Conservation (phyloP, 176 grass and related monocot genomes). For the Raddia guianensis region DNA sequence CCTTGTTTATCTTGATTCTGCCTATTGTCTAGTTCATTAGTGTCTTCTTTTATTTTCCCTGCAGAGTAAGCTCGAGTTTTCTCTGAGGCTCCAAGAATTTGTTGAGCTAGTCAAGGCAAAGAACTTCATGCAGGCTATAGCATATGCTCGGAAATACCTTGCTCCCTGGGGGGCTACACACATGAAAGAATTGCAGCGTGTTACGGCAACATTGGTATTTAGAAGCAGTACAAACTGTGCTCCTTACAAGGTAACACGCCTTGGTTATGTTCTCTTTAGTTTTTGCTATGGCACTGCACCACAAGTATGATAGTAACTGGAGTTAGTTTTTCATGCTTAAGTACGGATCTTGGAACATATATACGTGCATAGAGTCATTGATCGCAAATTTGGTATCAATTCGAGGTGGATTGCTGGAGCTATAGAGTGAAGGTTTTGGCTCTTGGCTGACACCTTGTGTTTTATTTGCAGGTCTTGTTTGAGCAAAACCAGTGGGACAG, state of each 20-base stretch:
- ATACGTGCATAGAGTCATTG: not conserved
- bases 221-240: constrained; percentile 71
- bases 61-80: constrained; percentile 98
- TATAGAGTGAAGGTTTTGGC: constrained; percentile 22
- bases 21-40: not conserved
- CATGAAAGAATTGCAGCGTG: constrained; percentile 91
- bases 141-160: constrained; percentile 92
- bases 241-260: constrained; percentile 72
- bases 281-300: constrained; percentile 3
- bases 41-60: constrained; percentile 33
- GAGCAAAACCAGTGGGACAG: constrained; percentile 74
- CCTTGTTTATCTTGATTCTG: constrained; percentile 11
- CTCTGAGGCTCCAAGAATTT: constrained; percentile 95
- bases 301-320: constrained; percentile 9
- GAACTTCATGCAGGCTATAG: constrained; percentile 72
- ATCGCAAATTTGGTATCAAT: not conserved
- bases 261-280: constrained; percentile 35
- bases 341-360: constrained; percentile 13
- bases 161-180: constrained; percentile 79
- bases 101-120: constrained; percentile 86
- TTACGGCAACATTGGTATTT: constrained; percentile 78
- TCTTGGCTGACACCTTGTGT: not conserved
- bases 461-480: constrained; percentile 70
- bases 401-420: constrained; percentile 21
- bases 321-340: constrained; percentile 12